Evolutionary conservation across 768 basidiomycete species (phyloP).

Genomic region (Floccularia luteovirens): DNA sequence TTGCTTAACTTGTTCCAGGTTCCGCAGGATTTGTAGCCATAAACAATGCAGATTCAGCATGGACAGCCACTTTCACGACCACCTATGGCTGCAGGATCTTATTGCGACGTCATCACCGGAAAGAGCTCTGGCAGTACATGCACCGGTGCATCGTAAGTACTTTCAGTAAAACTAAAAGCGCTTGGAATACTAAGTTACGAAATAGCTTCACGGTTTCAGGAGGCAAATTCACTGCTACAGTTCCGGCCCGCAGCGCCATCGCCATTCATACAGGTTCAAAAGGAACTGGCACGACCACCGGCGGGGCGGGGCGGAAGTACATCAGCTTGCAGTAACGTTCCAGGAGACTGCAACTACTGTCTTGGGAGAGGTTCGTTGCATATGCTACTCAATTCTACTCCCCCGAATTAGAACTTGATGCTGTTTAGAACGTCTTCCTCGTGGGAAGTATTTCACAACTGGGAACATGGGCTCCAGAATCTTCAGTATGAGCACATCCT

Average conservation of each 20-base stretch:
- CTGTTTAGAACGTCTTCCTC: slow-evolving; percentile 48
- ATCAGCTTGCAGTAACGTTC: slow-evolving; percentile 36
- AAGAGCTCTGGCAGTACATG: slow-evolving; percentile 31
- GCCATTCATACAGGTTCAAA: slow-evolving; percentile 45
- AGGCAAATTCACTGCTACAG: slow-evolving; percentile 41
- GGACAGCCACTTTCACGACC: slow-evolving; percentile 53
- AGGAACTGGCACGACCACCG: slow-evolving; percentile 18
- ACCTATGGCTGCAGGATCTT: slow-evolving; percentile 45
- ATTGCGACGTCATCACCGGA: slow-evolving; percentile 62
- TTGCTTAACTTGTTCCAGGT: slow-evolving; percentile 20
- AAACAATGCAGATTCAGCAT: slow-evolving; percentile 51
- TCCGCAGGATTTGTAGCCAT: slow-evolving; percentile 56
- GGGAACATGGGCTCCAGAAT: slow-evolving; percentile 40
- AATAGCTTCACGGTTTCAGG: slow-evolving; percentile 40
- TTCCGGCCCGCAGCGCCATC: slow-evolving; percentile 43
- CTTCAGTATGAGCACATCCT: slow-evolving; percentile 27
- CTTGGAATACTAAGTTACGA: background rate
- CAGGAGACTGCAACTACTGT: slow-evolving; percentile 48
- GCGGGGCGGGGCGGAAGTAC: slow-evolving; percentile 8
- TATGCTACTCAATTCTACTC: background rate
- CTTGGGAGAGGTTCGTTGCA: slow-evolving; percentile 40
- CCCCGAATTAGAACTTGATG: background rate
- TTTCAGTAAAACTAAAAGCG: background rate
- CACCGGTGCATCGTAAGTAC: slow-evolving; percentile 39
- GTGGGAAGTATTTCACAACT: slow-evolving; percentile 49